phyloP scores from a whole-genome alignment of 2,329 filamentous ascomycete genomes.

The Diaporthe destruens region DNA sequence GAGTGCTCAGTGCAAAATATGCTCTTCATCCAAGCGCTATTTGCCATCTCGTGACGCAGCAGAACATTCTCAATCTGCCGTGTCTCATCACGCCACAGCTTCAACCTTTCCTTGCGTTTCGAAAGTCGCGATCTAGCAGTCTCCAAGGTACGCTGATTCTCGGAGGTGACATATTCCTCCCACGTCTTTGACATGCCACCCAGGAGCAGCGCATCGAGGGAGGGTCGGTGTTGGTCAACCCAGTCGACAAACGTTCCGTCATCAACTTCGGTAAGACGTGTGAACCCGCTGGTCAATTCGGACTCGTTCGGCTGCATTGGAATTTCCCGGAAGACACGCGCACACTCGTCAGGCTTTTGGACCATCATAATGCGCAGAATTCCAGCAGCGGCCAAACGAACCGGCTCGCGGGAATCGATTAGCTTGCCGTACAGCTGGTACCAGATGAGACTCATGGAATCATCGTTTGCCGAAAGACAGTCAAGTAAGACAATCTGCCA shows the following conservation, averaged over 20 bases:
- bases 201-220: conserved; percentile 86
- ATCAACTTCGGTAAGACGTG: conserved; percentile 87
- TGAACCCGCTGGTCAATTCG: conserved; percentile 80
- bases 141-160: conserved; percentile 85
- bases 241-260: conserved; percentile 89
- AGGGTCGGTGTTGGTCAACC: conserved; percentile 84
- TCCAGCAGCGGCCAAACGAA: conserved; percentile 82
- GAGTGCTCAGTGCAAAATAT: conserved; percentile 93
- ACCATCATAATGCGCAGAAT: conserved; percentile 94
- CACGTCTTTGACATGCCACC: conserved; percentile 84
- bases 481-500: conserved; percentile 95
- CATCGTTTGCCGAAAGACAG: conserved; percentile 81
- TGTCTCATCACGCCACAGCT: conserved; percentile 81
- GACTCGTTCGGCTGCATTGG: conserved; percentile 70
- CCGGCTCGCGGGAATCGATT: conserved; percentile 74
- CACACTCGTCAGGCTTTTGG: conserved; percentile 88
- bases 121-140: conserved; percentile 76
- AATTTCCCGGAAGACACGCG: conserved; percentile 77
- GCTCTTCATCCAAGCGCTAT: conserved; percentile 93
- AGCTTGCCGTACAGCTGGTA: conserved; percentile 94
- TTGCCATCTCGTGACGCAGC: conserved; percentile 86
- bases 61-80: conserved; percentile 77
- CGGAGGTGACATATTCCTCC: conserved; percentile 86
- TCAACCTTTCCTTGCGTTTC: conserved; percentile 86
- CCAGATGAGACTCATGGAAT: conserved; percentile 87